These are phyloP conservation scores for Solanum medicagineum DNA, from an alignment of 257 asterid species.

Conservation along the genomic window DNA sequence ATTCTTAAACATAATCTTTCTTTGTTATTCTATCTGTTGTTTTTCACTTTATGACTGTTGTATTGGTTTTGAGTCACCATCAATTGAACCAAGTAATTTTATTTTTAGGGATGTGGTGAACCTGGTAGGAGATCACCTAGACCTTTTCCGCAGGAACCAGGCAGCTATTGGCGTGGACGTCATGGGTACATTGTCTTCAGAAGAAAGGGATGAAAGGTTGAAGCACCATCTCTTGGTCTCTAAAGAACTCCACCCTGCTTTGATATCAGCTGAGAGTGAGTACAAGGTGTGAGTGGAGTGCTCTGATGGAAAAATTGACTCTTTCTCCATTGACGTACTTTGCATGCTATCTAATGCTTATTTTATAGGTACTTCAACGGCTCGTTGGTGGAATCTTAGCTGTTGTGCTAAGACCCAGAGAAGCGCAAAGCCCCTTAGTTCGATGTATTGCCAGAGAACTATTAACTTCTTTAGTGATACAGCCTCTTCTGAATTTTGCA, in stretches of 20 bases:
- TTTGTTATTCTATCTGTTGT: not conserved
- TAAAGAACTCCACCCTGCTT: conserved; percentile 97
- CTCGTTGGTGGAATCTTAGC: conserved; percentile 91
- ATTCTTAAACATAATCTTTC: not conserved
- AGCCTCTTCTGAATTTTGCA: conserved; percentile 87
- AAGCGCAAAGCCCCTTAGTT: conserved; percentile 84
- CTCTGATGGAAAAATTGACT: conserved; percentile 26
- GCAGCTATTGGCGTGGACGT: conserved; percentile 85
- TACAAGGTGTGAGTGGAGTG: conserved; percentile 90
- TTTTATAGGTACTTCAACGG: conserved; percentile 73
- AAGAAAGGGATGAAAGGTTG: conserved; percentile 96
- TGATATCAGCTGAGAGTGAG: conserved; percentile 96
- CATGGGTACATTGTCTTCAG: conserved; percentile 92
- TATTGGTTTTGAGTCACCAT: not conserved
- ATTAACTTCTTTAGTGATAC: conserved; percentile 85
- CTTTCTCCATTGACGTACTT: conserved; percentile 1
- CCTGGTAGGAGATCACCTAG: conserved; percentile 82
- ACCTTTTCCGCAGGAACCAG: conserved; percentile 87
- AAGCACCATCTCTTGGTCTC: conserved; percentile 75
- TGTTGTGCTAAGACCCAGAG: conserved; percentile 84
- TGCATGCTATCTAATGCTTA: conserved; percentile 18
- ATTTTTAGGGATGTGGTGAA: conserved; percentile 72
- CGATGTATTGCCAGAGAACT: conserved; percentile 95
- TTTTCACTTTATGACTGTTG: not conserved
- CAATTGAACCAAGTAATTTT: not conserved